These are phyloP conservation scores for Pichia sporocuriosa DNA, from an alignment of 805 yeast genomes.

Conservation along the genomic window DNA sequence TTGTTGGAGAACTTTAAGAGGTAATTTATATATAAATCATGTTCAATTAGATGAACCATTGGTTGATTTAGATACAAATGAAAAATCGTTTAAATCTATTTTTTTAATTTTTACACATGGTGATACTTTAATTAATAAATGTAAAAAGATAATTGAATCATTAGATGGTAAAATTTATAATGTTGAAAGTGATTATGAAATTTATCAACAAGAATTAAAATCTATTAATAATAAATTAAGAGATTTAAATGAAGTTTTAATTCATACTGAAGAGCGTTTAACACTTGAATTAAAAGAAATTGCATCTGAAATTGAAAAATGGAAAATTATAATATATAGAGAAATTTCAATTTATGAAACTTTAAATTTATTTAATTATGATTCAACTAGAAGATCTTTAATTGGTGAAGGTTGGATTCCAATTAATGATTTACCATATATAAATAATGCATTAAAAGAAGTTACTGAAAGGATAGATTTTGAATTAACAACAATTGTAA, in stretches of 20 bases:
- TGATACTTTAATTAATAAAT: slow-evolving; percentile 55
- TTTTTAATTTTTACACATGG: slow-evolving; percentile 94
- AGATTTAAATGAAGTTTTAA: slow-evolving; percentile 45
- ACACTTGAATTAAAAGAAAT: slow-evolving; percentile 72
- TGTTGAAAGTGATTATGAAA: slow-evolving; percentile 38
- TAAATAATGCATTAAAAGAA: slow-evolving; percentile 60
- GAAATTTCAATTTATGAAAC: slow-evolving; percentile 80
- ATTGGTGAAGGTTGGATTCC: slow-evolving; percentile 98
- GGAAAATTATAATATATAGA: slow-evolving; percentile 63
- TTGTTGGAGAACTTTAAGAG: slow-evolving; percentile 88
- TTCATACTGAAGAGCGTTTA: slow-evolving; percentile 60
- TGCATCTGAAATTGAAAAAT: slow-evolving; percentile 64
- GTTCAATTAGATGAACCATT: slow-evolving; percentile 65
- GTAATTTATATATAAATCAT: slow-evolving; percentile 77
- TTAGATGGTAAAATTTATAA: slow-evolving; percentile 73
- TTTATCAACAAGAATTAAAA: slow-evolving; percentile 40
- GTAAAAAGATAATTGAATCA: slow-evolving; percentile 77
- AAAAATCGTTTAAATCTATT: slow-evolving; percentile 61
- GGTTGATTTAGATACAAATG: slow-evolving; percentile 50
- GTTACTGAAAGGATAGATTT: slow-evolving; percentile 46
- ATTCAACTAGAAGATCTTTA: slow-evolving; percentile 75
- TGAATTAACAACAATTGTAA: slow-evolving; percentile 45
- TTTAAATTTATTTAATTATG: slow-evolving; percentile 74
- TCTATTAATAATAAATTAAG: slow-evolving; percentile 41
- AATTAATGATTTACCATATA: slow-evolving; percentile 57